A percentile compares a stretch with the other conserved stretches of the same genome.
These are phyloP conservation scores for Gaultheria prostrata DNA, from an alignment of 148 eudicot species.

Conservation along the genomic window DNA sequence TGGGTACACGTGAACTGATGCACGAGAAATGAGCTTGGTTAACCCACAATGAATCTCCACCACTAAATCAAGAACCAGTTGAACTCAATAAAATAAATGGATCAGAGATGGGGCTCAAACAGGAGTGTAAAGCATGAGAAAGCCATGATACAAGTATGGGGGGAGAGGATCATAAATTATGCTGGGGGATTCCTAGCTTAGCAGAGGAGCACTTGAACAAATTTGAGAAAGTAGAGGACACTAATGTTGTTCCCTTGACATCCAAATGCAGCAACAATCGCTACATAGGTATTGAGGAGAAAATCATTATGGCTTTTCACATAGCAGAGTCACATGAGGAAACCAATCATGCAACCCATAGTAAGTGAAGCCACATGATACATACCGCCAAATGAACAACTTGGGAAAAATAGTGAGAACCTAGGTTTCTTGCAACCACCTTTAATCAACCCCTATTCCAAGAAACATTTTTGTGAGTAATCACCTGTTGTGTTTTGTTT, in stretches of 20 bases:
- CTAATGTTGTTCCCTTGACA: slow-evolving; percentile 7
- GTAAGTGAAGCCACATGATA: slow-evolving; percentile 7
- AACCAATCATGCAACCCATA: not conserved
- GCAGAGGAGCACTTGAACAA: not conserved
- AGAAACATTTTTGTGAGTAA: not conserved
- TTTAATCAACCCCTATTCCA: not conserved
- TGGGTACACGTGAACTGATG: not conserved
- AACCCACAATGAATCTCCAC: not conserved
- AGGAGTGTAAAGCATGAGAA: not conserved
- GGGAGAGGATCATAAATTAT: not conserved
- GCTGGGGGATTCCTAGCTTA: not conserved
- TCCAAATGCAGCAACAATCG: not conserved
- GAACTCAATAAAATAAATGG: not conserved
- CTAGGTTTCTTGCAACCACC: not conserved
- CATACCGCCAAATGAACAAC: not conserved
- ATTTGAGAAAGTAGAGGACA: not conserved
- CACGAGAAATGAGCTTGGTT: not conserved
- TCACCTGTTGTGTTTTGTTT: not conserved
- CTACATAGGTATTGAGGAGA: not conserved
- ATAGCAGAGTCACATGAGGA: not conserved
- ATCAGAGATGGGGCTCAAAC: no score
- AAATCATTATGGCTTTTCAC: slow-evolving; percentile 14
- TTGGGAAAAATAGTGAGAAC: not conserved
- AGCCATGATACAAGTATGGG: not conserved
- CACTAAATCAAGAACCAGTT: not conserved